Conservation (phyloP, 176 grass and related monocot species). For the Echinochloa phyllopogon region DNA sequence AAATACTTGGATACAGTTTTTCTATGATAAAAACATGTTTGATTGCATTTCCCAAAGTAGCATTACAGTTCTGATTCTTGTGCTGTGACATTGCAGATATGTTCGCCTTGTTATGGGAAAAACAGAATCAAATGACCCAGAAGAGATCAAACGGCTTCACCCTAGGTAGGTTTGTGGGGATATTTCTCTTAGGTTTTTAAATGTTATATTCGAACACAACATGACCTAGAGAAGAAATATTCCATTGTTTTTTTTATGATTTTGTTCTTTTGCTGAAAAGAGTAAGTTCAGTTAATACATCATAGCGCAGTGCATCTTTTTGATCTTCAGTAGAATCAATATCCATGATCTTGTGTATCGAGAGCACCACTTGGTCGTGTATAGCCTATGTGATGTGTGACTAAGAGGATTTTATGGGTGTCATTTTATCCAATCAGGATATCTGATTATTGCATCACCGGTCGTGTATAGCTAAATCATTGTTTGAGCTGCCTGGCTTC, state of each 20-base stretch:
- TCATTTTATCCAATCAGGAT: background rate
- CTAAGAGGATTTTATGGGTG: background rate
- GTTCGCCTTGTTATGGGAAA: conserved; percentile 85
- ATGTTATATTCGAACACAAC: background rate
- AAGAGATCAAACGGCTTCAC: conserved; percentile 70
- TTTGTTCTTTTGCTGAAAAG: background rate
- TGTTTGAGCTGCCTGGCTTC: background rate
- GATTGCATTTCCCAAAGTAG: background rate
- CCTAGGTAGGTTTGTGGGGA: conserved; percentile 64
- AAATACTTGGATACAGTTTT: background rate
- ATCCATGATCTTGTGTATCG: background rate
- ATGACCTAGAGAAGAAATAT: background rate
- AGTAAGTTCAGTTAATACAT: background rate
- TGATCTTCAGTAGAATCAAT: background rate
- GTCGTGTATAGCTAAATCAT: background rate
- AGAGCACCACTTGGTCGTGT: background rate
- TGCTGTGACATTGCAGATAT: conserved; percentile 59
- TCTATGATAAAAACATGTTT: background rate
- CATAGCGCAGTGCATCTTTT: background rate
- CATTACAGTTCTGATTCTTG: conserved; percentile 3
- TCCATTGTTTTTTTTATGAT: background rate
- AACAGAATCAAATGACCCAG: conserved; percentile 58
- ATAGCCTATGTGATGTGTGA: background rate
- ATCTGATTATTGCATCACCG: background rate
- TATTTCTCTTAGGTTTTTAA: conserved; percentile 8